These are phyloP conservation scores for Hyaloperonospora brassicae DNA, from an alignment of 352 stramenopile species.

Conservation along the genomic window DNA sequence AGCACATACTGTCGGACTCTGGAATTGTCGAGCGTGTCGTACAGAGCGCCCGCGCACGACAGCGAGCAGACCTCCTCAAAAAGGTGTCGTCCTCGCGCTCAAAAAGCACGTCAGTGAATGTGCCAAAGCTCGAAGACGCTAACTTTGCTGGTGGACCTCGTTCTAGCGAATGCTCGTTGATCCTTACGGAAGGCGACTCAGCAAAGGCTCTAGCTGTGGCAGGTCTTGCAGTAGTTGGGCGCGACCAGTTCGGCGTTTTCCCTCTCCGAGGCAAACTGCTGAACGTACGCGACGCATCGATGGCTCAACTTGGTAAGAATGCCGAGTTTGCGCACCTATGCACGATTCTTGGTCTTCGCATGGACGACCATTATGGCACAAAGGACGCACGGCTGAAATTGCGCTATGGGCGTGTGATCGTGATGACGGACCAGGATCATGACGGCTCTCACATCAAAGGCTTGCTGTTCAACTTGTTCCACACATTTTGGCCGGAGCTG, in stretches of 20 bases:
- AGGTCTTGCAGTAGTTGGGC: slow-evolving; percentile 95
- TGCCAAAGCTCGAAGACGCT: slow-evolving; percentile 98
- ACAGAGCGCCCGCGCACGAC: slow-evolving; percentile 89
- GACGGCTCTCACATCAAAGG: slow-evolving; percentile 99
- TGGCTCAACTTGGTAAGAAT: slow-evolving; percentile 88
- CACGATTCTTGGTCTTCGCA: slow-evolving; percentile 97
- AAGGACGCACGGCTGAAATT: slow-evolving; percentile 86
- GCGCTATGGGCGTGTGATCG: slow-evolving; percentile 98
- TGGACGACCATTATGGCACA: slow-evolving; percentile 90
- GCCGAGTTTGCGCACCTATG: slow-evolving; percentile 93
- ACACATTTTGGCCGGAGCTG: slow-evolving; percentile 97
- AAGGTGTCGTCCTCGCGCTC: slow-evolving; percentile 74
- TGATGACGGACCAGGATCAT: slow-evolving; percentile 99
- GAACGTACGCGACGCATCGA: slow-evolving; percentile 84
- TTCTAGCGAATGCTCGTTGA: slow-evolving; percentile 92
- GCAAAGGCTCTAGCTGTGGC: slow-evolving; percentile 99
- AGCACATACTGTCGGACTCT: slow-evolving; percentile 90
- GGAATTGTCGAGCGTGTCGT: slow-evolving; percentile 93
- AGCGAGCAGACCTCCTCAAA: slow-evolving; percentile 89
- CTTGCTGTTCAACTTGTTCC: slow-evolving; percentile 98
- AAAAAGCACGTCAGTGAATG: slow-evolving; percentile 72
- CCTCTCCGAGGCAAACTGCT: slow-evolving; percentile 95
- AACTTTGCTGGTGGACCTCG: slow-evolving; percentile 92
- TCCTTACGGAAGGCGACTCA: slow-evolving; percentile 99
- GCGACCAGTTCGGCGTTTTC: slow-evolving; percentile 98